Evolutionary conservation across 345 rosid genomes (phyloP), one percentile per base, ranked within the genome.

Genomic region (Pugionium cornutum): DNA sequence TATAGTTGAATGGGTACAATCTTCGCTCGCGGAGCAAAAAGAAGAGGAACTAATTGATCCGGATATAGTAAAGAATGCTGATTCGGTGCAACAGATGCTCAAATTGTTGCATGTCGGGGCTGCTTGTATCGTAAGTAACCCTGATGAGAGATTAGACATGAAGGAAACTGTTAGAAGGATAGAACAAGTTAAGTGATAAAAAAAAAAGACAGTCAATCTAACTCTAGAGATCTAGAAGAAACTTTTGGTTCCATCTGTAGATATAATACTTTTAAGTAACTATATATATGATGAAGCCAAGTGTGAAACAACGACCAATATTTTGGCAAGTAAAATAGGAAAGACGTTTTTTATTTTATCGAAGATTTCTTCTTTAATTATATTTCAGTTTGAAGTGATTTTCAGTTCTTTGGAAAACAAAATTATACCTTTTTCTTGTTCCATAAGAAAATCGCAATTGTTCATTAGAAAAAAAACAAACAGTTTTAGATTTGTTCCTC

Each of bases 31-130:
- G 0, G 76, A 84, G 42, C 65, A 70, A 2, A 77, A 62, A 60
- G 86, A 75, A 55, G 63, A 62, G 2, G 88, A 92, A 41, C 68
- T 84, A 33, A 75, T 89, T n/a, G 95, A 89, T 74, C 97, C 91
- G 0, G 91, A 87, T 69, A 80, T 92, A 43, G 67, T 62, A 10
- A 58, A 61, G 39, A 40, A 80, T 6, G 7, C 75, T 5, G 63
- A 51, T 53, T 74, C 86, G 2, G 9, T 71, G 5, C 66, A 29
- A 1, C 78, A 79, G 58, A 92, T 87, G 83, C 4, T 72, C 67
- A 64, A 48, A 39, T 64, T 92, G 34, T 75, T 89, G 58, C 68
- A 69, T 36, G 69, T 86, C 9, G 98, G 97, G 51, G 83, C 68
- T 26, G 76, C 78, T 50, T 92, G 98, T 73, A 64, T 78, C 0